A percentile compares a stretch with the other conserved stretches of the same genome.
Conservation (phyloP, 176 grass and related monocot genomes). For the Avena insularis region DNA sequence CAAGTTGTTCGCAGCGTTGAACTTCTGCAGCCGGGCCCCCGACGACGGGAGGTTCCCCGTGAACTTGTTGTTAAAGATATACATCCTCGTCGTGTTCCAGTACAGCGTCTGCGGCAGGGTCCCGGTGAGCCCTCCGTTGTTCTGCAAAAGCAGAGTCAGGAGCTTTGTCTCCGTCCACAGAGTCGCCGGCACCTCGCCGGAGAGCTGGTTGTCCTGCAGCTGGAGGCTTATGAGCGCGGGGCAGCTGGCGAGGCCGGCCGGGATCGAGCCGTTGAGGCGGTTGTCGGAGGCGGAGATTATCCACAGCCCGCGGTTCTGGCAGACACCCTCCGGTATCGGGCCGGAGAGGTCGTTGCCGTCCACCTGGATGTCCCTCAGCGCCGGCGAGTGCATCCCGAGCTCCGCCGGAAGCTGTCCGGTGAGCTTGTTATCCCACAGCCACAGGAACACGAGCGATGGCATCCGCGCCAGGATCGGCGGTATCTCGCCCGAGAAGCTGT, state of each 20-base stretch:
- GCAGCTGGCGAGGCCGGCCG: slow-evolving; percentile 59
- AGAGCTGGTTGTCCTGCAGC: slow-evolving; percentile 57
- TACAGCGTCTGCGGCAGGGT: slow-evolving; percentile 57
- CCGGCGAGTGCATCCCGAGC: slow-evolving; percentile 61
- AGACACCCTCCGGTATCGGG: slow-evolving; percentile 64
- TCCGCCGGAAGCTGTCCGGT: slow-evolving; percentile 63
- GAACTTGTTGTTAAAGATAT: slow-evolving; percentile 65
- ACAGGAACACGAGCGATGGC: slow-evolving; percentile 45
- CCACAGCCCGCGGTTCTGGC: slow-evolving; percentile 34
- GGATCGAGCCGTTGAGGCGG: slow-evolving; percentile 63
- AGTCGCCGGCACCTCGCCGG: slow-evolving; percentile 58
- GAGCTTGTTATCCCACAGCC: slow-evolving; percentile 55
- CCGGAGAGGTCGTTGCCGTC: slow-evolving; percentile 63
- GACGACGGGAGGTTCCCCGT: slow-evolving; percentile 51
- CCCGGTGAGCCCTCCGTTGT: slow-evolving; percentile 62
- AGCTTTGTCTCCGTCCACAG: slow-evolving; percentile 75
- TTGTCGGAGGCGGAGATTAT: slow-evolving; percentile 51
- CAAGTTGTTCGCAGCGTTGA: slow-evolving; percentile 55
- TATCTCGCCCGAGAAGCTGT: slow-evolving; percentile 66
- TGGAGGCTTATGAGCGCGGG: slow-evolving; percentile 45
- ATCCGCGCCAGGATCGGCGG: slow-evolving; percentile 61
- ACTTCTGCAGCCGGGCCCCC: slow-evolving; percentile 39
- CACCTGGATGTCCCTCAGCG: slow-evolving; percentile 64
- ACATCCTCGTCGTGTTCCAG: slow-evolving; percentile 60
- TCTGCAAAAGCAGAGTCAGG: slow-evolving; percentile 44